Percentiles rank a stretch among this genome's conserved stretches.
Conservation (phyloP, 2,329 filamentous ascomycete species). For the Coniochaeta hoffmannii region DNA sequence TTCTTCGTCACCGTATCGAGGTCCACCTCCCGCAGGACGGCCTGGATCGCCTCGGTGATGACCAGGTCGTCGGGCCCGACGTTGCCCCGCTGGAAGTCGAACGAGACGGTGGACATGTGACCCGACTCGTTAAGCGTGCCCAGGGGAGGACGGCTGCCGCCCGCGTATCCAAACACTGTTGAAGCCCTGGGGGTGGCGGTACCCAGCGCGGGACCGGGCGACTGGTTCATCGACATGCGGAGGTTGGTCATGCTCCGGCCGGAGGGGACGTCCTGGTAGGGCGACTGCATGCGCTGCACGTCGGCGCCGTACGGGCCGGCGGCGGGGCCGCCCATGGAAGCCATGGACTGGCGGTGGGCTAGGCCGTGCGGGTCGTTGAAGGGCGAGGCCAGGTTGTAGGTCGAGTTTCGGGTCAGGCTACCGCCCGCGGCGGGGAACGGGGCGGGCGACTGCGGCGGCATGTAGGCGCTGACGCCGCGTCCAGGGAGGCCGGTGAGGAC, state of each 20-base stretch:
- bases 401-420: slow-evolving; percentile 32
- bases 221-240: slow-evolving; percentile 29
- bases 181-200: slow-evolving; percentile 30
- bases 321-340: slow-evolving; percentile 62
- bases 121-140: slow-evolving; percentile 28
- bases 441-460: slow-evolving; percentile 76
- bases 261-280: slow-evolving; percentile 47
- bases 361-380: slow-evolving; percentile 41
- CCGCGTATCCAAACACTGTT: slow-evolving; percentile 38
- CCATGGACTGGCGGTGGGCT: slow-evolving; percentile 62
- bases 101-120: slow-evolving; percentile 43
- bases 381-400: slow-evolving; percentile 30
- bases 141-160: slow-evolving; percentile 39
- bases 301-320: slow-evolving; percentile 29
- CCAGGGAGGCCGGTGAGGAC: slow-evolving; percentile 77
- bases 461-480: slow-evolving; percentile 59
- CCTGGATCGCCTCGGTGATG: slow-evolving; percentile 79
- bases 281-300: slow-evolving; percentile 43
- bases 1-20: slow-evolving; percentile 98
- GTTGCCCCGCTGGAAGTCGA: slow-evolving; percentile 53
- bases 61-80: slow-evolving; percentile 68
- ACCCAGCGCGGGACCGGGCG: slow-evolving; percentile 36
- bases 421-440: slow-evolving; percentile 53
- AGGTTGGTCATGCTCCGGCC: slow-evolving; percentile 56
- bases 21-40: slow-evolving; percentile 80